Evolutionary conservation across 345 rosid genomes (phyloP).

Genomic region (Lenwebbia sp.): DNA sequence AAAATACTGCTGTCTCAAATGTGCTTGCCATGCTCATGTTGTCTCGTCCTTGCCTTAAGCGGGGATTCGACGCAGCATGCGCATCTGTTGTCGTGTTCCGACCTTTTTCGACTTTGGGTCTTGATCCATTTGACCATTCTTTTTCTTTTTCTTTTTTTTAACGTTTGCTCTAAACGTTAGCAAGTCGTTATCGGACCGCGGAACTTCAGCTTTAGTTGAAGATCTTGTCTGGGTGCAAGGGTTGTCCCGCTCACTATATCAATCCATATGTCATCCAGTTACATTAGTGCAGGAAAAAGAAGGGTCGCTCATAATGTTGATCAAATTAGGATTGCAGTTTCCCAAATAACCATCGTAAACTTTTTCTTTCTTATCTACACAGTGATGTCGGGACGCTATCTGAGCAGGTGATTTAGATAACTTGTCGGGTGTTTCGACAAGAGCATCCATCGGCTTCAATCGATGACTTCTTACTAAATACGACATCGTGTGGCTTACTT

Average conservation of each 20-base stretch:
- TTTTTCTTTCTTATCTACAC: neutral
- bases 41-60: neutral
- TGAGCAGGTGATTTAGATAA: too few relatives aligned
- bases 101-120: neutral
- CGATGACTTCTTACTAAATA: neutral
- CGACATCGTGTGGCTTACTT: neutral
- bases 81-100: neutral
- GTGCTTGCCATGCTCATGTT: neutral
- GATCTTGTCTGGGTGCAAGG: neutral
- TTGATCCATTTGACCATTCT: neutral
- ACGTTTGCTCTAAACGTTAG: neutral
- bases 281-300: neutral
- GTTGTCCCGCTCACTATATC: neutral
- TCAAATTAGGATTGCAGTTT: neutral
- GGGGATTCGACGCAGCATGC: neutral
- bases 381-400: neutral
- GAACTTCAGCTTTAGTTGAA: neutral
- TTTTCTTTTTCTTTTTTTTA: neutral
- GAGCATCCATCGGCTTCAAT: neutral
- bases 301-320: neutral
- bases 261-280: neutral
- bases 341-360: neutral
- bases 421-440: neutral
- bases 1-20: neutral
- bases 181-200: neutral